Evolutionary conservation across 257 asterid species (phyloP).

Genomic region (Plantago ovata): DNA sequence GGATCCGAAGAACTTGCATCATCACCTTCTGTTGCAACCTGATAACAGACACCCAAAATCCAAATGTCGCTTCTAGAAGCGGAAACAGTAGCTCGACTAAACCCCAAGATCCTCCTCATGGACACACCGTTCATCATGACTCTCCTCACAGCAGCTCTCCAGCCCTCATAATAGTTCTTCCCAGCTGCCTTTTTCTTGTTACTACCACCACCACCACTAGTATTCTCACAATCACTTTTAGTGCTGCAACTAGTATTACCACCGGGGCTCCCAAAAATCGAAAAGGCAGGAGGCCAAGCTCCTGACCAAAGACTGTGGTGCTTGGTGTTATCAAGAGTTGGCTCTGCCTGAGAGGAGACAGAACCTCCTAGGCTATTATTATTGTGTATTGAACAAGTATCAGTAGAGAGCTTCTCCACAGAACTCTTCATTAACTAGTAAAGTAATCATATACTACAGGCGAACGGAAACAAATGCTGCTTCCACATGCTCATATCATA

Average conservation of each 20-base stretch:
- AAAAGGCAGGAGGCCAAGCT: constrained; percentile 32
- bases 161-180: constrained; percentile 50
- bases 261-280: constrained; percentile 26
- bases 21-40: constrained; percentile 55
- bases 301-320: constrained; percentile 41
- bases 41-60: constrained; percentile 88
- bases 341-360: constrained; percentile 58
- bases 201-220: constrained; percentile 15
- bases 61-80: constrained; percentile 74
- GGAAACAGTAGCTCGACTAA: constrained; percentile 41
- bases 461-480: constrained; percentile 18
- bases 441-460: constrained; percentile 15
- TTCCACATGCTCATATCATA: constrained; percentile 20
- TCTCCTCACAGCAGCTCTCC: constrained; percentile 71
- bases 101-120: constrained; percentile 77
- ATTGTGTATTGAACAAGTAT: constrained; percentile 8
- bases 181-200: constrained; percentile 34
- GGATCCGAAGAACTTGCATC: constrained; percentile 58
- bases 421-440: constrained; percentile 55
- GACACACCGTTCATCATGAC: constrained; percentile 72
- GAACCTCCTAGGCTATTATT: too few relatives aligned
- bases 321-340: constrained; percentile 28
- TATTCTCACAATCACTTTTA: constrained; percentile 25
- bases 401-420: constrained; percentile 22
- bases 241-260: constrained; percentile 11